These are phyloP conservation scores for Hydnomerulius pinastri DNA, from an alignment of 768 basidiomycete genomes.

Conservation along the genomic window DNA sequence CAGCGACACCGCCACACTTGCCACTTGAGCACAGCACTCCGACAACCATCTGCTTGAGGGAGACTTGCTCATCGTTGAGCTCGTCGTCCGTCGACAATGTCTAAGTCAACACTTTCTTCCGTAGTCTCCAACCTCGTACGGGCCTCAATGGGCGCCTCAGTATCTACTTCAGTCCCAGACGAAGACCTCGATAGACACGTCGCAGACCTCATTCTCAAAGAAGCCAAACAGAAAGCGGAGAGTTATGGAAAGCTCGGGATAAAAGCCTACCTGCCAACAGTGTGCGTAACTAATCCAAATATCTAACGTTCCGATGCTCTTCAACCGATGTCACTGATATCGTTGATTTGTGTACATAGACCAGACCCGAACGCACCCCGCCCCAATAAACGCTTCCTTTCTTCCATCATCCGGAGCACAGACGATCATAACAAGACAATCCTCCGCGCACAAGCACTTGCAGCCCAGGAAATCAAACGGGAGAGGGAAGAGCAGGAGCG, in stretches of 20 bases:
- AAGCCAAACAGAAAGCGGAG: slow-evolving; percentile 91
- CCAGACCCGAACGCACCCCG: slow-evolving; percentile 73
- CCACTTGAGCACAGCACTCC: too few species aligned
- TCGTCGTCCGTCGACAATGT: slow-evolving; percentile 27
- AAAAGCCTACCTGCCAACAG: slow-evolving; percentile 68
- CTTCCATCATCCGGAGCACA: slow-evolving; percentile 87
- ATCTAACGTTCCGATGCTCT: too few species aligned
- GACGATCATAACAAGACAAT: slow-evolving; percentile 95
- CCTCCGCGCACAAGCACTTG: slow-evolving; percentile 67
- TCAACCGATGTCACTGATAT: neutral
- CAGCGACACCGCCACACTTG: neutral
- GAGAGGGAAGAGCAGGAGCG: slow-evolving; percentile 69
- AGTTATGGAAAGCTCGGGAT: slow-evolving; percentile 77
- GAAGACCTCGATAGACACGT: slow-evolving; percentile 91
- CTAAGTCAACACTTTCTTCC: slow-evolving; percentile 68
- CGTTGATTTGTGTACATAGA: slow-evolving; percentile 34
- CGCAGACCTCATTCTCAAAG: slow-evolving; percentile 86
- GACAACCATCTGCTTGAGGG: too few species aligned
- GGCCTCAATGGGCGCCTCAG: slow-evolving; percentile 72
- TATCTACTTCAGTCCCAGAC: slow-evolving; percentile 62
- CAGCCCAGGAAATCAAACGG: slow-evolving; percentile 71
- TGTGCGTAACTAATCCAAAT: slow-evolving; percentile 41
- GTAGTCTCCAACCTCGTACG: slow-evolving; percentile 81
- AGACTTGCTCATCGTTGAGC: neutral
- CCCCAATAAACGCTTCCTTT: slow-evolving; percentile 80